phyloP scores from a whole-genome alignment of 441 rosid species.

The Pelargonium cotyledonis region DNA sequence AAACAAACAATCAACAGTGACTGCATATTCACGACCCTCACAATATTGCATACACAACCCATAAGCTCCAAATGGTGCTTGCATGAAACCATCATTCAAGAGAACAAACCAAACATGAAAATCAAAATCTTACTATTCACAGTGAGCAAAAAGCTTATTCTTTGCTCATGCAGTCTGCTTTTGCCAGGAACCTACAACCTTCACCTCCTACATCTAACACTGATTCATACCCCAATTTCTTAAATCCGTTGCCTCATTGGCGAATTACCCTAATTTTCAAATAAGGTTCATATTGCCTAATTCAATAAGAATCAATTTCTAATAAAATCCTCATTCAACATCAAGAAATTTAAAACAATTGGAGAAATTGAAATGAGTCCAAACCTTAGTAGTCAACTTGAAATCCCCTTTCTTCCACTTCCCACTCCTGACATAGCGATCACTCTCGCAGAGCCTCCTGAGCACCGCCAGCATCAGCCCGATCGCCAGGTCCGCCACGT shows the following conservation, averaged over 20 bases:
- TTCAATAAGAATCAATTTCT: background rate
- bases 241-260: background rate
- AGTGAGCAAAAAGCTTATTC: background rate
- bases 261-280: background rate
- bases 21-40: background rate
- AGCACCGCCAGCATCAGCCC: conserved; percentile 70
- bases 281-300: too few species aligned
- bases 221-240: background rate
- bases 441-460: conserved; percentile 70
- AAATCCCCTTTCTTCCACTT: conserved; percentile 62
- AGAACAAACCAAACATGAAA: background rate
- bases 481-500: conserved; percentile 85
- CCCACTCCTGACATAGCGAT: conserved; percentile 69
- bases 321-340: background rate
- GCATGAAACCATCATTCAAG: background rate
- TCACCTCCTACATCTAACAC: background rate
- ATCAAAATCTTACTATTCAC: background rate
- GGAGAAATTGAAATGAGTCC: background rate
- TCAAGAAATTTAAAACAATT: background rate
- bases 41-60: too few species aligned
- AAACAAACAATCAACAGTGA: background rate
- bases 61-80: too few species aligned
- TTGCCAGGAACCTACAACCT: background rate
- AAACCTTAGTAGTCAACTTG: conserved; percentile 68
- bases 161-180: background rate